A percentile compares a stretch with the other conserved stretches of the same genome.
Conservation (phyloP, 2,329 filamentous ascomycete genomes). For the Diplodia mutila region DNA sequence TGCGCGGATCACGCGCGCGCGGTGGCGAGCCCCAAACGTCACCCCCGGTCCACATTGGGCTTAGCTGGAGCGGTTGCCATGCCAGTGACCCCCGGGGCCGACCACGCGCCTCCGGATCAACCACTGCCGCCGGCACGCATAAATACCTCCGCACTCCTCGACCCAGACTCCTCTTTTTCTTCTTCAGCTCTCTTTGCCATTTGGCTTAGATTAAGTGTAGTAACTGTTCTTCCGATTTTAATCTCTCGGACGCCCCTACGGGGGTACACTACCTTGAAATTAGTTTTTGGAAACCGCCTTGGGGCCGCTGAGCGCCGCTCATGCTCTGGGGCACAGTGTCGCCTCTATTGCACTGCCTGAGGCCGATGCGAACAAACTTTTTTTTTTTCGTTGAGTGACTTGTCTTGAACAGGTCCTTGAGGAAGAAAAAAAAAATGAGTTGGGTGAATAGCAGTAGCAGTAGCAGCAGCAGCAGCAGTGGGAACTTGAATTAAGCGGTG, state of each 20-base stretch:
- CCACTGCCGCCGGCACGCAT: neutral
- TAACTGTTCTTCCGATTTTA: neutral
- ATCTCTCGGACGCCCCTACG: neutral
- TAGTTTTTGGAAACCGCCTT: neutral
- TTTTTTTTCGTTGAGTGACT: neutral
- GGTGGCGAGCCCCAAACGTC: too few relatives aligned
- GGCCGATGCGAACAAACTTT: neutral
- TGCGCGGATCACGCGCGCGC: too few relatives aligned
- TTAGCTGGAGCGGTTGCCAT: too few relatives aligned
- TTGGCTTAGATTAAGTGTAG: constrained; percentile 5
- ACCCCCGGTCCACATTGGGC: too few relatives aligned
- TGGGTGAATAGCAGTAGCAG: too few relatives aligned
- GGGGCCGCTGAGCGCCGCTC: neutral
- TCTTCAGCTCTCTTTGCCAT: constrained; percentile 8
- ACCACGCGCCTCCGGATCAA: too few relatives aligned
- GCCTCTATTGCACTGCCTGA: neutral
- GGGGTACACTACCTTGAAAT: neutral
- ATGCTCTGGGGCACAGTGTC: neutral
- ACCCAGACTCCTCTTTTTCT: neutral
- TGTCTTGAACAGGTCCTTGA: neutral
- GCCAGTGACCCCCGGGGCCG: too few relatives aligned
- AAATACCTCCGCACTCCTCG: neutral
- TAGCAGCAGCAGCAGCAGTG: too few relatives aligned
- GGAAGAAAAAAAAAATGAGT: constrained; percentile 1
- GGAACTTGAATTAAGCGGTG: too few relatives aligned